These are phyloP conservation scores for Tieghemiomyces parasiticus DNA, from an alignment of 192 early-diverging fungal species.

Conservation along the genomic window DNA sequence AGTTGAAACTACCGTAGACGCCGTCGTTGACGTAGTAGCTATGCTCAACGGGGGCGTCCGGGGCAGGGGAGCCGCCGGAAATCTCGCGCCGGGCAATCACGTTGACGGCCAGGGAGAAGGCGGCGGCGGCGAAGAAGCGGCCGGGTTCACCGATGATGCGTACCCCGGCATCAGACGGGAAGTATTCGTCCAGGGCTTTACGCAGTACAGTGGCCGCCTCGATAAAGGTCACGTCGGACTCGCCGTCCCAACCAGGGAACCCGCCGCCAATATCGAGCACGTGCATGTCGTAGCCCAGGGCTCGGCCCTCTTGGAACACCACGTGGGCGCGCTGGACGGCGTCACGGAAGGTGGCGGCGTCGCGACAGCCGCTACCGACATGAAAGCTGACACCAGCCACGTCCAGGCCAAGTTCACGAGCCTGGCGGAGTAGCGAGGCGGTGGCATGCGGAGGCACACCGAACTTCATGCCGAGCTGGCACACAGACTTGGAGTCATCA, in stretches of 20 bases:
- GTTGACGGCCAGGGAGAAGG: constrained; percentile 88
- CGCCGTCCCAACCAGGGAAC: constrained; percentile 71
- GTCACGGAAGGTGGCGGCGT: constrained; percentile 75
- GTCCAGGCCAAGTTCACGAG: constrained; percentile 62
- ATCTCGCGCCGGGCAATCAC: constrained; percentile 81
- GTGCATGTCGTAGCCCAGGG: constrained; percentile 54
- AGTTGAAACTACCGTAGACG: constrained; percentile 97
- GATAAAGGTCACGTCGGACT: constrained; percentile 66
- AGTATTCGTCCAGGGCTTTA: constrained; percentile 59
- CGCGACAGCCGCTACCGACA: constrained; percentile 89
- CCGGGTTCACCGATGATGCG: constrained; percentile 97
- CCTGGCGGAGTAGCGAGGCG: constrained; percentile 48
- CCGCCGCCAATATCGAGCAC: constrained; percentile 88
- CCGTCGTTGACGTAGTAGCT: constrained; percentile 98
- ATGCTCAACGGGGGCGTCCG: constrained; percentile 27
- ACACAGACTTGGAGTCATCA: constrained; percentile 85
- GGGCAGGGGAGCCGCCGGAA: constrained; percentile 11
- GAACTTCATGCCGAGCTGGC: constrained; percentile 93
- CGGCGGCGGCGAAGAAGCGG: constrained; percentile 86
- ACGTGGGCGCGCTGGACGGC: constrained; percentile 71
- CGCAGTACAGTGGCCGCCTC: constrained; percentile 65
- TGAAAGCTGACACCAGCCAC: constrained; percentile 94
- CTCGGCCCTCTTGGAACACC: constrained; percentile 79
- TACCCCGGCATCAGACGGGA: constrained; percentile 51
- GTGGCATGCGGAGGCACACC: constrained; percentile 69